Evolutionary conservation across 257 asterid species (phyloP), one percentile per base, ranked within the genome.

Genomic region (Jasminum sambac): DNA sequence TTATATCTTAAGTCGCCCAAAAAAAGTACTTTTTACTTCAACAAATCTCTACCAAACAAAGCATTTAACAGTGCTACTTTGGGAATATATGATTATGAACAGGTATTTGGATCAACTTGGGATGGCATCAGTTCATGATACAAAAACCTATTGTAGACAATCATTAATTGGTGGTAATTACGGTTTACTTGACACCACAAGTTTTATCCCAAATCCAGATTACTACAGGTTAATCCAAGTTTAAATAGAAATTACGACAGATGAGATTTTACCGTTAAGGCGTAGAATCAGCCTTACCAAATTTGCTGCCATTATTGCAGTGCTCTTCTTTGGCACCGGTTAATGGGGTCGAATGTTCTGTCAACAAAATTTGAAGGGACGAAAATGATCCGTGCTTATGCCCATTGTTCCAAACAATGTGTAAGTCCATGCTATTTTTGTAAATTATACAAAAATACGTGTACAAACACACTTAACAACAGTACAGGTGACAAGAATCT

Each of bases 71-170:
- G 5, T 43, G 10, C 55, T 7, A 34, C 42, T 38, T 43, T 36
- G 43, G 70, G 68, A 57, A 41, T 67, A 69, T 41, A 69, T 59
- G 67, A 59, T 67, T 41, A 69, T 59, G 67, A 59, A 17, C 50
- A 92, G 98, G 98, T 90, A 88, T 79, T 74, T 92, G 66, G 97
- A 92, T 73, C 97, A 92, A 76, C 87, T 92, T 0, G 98, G 97
- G 6, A 74, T 79, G 81, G 67, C 97, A 36, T 73, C 98, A 7
- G 68, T 73, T 16, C 79, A 88, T 63, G 88, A 84, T 72, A 87
- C 96, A 0, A 90, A 88, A 70, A 78, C 95, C 5, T 90, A 90
- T 66, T 90, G 97, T 81, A 81, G 98, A 70, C 97, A 90, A 71
- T 36, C 98, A 0, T 58, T 92, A 65, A 84, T 88, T 19, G 98